Base-by-base conservation (phyloP, 306 rosid species). In the Corylus avellana region DNA sequence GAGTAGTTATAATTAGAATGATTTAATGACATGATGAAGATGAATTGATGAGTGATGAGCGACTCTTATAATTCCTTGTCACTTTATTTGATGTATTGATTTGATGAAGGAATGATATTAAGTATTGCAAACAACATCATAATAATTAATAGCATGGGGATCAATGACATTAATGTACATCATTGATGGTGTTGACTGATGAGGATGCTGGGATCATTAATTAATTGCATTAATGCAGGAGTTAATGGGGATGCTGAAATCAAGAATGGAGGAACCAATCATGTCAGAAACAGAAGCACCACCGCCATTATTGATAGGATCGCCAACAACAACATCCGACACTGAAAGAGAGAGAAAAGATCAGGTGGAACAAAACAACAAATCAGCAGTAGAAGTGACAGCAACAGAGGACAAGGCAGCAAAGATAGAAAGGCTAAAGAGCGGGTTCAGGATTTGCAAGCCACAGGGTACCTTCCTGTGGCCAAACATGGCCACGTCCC, bases 371-470 rank as follows among this genome's bases (percentile, higher is more conserved):
- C 68, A 74, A 57, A 78, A 37, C 13, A 78, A 37, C 67, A 80
- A 82, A 70, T 35, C 64, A 46, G 74, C 11, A 69, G 74, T 48
- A 54, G 80, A 54, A 70, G 78, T 18, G 22, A 58, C 70, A 50
- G 75, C 66, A 50, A 78, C 32, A 49, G 90, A 94, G 87, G 85
- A 85, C 84, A 88, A 84, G 88, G 97, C 90, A 55, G 81, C 92
- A 61, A 93, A 39, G 80, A 91, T 90, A 72, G 82, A 79, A 72
- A 91, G 90, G 82, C 82, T 93, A 74, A 89, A 79, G 90, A 95
- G 98, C 85, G 97, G 98, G 18, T 93, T 95, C 89, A 83, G 85
- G 74, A 89, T 95, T 70, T 91, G 92, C 89, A 89, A 82, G 84
- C 93, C 98, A 75, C 89, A 83, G 32, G 97, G 96, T 56, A 79